Percentiles rank a stretch among this genome's conserved stretches.
Evolutionary conservation across 2,329 filamentous ascomycete species (phyloP).

Genomic region (Colletotrichum aenigma): DNA sequence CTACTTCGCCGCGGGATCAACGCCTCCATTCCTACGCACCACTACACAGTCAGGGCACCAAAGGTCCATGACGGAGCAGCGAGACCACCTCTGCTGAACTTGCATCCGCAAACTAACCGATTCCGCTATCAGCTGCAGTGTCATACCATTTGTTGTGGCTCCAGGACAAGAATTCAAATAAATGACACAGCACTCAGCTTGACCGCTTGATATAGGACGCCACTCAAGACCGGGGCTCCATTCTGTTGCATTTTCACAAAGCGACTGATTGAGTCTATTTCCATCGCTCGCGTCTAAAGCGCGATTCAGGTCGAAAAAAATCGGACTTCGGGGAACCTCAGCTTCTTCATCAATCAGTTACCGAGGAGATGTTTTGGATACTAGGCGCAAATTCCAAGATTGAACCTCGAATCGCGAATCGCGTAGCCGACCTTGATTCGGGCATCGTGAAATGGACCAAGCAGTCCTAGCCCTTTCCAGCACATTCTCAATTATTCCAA

Average conservation of each 20-base stretch:
- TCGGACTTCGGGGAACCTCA: background rate
- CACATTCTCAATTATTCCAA: background rate
- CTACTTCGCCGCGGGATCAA: conserved; percentile 1
- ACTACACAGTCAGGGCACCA: background rate
- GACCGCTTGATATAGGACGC: background rate
- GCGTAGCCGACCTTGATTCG: background rate
- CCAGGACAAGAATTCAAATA: background rate
- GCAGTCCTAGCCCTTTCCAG: background rate
- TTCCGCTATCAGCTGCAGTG: conserved; percentile 14
- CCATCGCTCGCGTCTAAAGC: background rate
- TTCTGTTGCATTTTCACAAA: background rate
- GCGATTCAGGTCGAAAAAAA: background rate
- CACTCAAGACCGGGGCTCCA: background rate
- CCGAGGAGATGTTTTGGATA: background rate
- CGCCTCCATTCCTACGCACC: background rate
- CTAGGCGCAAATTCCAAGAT: background rate
- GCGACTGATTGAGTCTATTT: background rate
- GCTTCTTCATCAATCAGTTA: background rate
- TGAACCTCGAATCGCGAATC: background rate
- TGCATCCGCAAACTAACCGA: conserved; percentile 5
- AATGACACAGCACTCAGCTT: conserved; percentile 1
- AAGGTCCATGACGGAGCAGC: background rate
- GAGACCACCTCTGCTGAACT: background rate
- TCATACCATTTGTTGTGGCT: background rate
- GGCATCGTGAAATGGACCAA: background rate